Conservation (phyloP, 352 stramenopile genomes). For the Phytopythium aichiense region DNA sequence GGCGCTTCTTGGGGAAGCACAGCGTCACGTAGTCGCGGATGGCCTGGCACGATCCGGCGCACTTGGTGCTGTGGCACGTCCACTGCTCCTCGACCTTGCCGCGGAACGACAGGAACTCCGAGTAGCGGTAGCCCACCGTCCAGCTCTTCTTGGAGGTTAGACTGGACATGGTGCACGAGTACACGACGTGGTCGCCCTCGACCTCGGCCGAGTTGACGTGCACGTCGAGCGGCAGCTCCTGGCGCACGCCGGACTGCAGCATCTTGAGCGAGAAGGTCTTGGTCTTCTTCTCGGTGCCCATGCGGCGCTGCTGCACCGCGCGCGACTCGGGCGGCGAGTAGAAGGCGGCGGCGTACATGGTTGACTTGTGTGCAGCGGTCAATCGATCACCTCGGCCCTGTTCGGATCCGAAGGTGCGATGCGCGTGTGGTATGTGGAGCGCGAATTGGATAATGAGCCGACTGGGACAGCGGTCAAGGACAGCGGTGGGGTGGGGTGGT, state of each 20-base stretch:
- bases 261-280: slow-evolving; percentile 52
- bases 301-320: slow-evolving; percentile 1
- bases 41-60: slow-evolving; percentile 58
- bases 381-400: slow-evolving; percentile 3
- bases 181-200: slow-evolving; percentile 37
- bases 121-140: slow-evolving; percentile 58
- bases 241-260: slow-evolving; percentile 27
- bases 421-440: background rate
- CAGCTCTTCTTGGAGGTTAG: slow-evolving; percentile 41
- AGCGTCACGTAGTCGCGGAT: slow-evolving; percentile 55
- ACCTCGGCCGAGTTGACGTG: slow-evolving; percentile 30
- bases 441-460: slow-evolving; percentile 3
- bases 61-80: slow-evolving; percentile 56
- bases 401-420: background rate
- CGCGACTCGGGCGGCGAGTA: slow-evolving; percentile 4
- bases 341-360: slow-evolving; percentile 7
- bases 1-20: slow-evolving; percentile 59
- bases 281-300: slow-evolving; percentile 9
- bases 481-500: background rate
- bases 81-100: slow-evolving; percentile 38
- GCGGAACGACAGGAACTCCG: slow-evolving; percentile 56
- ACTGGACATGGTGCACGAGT: slow-evolving; percentile 47
- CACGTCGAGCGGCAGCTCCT: slow-evolving; percentile 46
- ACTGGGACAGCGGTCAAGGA: background rate
- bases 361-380: background rate